phyloP scores from a whole-genome alignment of 495 filamentous ascomycete genomes.

The Lasiosphaeria miniovina region DNA sequence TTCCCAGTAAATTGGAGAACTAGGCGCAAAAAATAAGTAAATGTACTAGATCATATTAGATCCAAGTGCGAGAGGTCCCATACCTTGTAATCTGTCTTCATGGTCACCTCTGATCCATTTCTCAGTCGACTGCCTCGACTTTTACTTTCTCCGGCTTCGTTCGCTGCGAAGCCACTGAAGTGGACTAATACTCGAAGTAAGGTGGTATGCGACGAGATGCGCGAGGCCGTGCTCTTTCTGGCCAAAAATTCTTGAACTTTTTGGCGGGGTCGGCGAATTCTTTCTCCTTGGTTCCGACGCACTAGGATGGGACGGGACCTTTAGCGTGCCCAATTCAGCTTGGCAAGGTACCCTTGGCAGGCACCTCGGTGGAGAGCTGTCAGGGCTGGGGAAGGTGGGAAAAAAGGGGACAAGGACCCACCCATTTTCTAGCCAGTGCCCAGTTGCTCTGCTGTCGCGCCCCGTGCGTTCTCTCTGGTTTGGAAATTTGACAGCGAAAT shows the following conservation, averaged over 20 bases:
- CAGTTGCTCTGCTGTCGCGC: constrained; percentile 20
- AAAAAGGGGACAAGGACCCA: constrained; percentile 21
- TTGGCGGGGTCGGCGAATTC: constrained; percentile 33
- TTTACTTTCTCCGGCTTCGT: not conserved
- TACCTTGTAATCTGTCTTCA: constrained; percentile 97
- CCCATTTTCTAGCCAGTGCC: constrained; percentile 14
- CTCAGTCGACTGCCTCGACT: constrained; percentile 6
- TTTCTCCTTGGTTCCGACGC: constrained; percentile 25
- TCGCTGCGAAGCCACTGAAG: constrained; percentile 4
- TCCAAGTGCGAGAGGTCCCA: constrained; percentile 1
- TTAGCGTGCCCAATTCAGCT: not conserved
- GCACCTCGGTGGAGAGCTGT: constrained; percentile 17
- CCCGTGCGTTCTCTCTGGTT: constrained; percentile 21
- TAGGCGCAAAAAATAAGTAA: constrained; percentile 32
- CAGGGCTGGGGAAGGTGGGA: constrained; percentile 29
- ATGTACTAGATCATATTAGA: not conserved
- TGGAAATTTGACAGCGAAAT: constrained; percentile 42
- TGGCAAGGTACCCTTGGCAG: constrained; percentile 17
- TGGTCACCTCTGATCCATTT: constrained; percentile 45
- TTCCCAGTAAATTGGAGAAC: constrained; percentile 95
- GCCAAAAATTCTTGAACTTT: constrained; percentile 30
- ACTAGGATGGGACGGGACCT: not conserved
- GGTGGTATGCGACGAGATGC: constrained; percentile 4
- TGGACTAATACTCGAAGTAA: not conserved
- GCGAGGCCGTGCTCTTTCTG: constrained; percentile 14